Conservation (phyloP, 164 flowering plant species). For the Houttuynia cordata region DNA sequence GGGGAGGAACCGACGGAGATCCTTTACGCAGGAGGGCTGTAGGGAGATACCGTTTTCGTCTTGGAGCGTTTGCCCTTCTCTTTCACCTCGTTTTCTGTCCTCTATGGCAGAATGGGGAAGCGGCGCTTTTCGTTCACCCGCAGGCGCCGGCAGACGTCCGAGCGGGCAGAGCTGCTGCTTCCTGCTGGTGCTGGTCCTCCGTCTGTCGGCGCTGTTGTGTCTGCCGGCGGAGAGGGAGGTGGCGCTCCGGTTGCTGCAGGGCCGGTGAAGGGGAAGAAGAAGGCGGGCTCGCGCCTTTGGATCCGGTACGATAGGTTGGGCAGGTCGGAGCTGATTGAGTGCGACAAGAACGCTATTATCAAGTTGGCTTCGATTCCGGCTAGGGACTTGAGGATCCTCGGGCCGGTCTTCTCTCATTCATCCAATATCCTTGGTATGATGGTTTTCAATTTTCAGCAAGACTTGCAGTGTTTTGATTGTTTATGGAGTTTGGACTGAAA, state of each 20-base stretch:
- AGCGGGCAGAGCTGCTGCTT: neutral
- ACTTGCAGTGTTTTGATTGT: neutral
- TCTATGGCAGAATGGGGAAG: constrained; percentile 4
- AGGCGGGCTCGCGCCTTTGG: constrained; percentile 77
- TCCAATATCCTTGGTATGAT: constrained; percentile 77
- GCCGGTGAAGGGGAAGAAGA: constrained; percentile 53
- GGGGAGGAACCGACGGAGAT: too few species aligned
- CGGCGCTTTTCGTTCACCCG: constrained; percentile 1
- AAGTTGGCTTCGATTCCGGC: constrained; percentile 68
- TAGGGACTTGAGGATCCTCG: constrained; percentile 90
- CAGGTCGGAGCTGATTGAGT: constrained; percentile 62
- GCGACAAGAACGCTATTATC: constrained; percentile 66
- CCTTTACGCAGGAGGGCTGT: too few species aligned
- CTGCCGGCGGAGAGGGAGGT: neutral
- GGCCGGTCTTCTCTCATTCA: constrained; percentile 92
- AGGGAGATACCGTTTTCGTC: too few species aligned
- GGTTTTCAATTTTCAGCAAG: neutral
- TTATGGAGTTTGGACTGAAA: neutral
- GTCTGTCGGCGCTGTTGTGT: neutral
- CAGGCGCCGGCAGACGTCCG: neutral
- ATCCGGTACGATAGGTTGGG: constrained; percentile 69
- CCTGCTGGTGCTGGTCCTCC: neutral
- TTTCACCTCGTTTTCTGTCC: neutral
- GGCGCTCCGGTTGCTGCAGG: neutral
- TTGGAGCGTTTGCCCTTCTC: too few species aligned